Percentiles rank a stretch among this genome's conserved stretches.
Conservation (phyloP, 371 early-diverging fungal genomes). For the Entomophthora muscae region DNA sequence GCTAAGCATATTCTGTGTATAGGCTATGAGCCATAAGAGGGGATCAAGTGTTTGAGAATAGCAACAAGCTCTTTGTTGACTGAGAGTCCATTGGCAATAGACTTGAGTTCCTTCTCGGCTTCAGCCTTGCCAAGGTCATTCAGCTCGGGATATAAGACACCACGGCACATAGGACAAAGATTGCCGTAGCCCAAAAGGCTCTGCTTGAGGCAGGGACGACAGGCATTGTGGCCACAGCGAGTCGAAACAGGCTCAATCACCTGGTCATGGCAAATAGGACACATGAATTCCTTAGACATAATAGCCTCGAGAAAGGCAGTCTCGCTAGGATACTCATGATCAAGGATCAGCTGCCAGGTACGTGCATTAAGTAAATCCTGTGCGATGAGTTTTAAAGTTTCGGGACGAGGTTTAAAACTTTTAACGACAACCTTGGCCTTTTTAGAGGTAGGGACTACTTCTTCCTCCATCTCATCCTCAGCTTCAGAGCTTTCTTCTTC, state of each 20-base stretch:
- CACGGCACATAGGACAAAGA: conserved; percentile 12
- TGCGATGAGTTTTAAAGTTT: conserved; percentile 9
- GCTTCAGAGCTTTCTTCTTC: not conserved
- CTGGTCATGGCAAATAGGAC: conserved; percentile 24
- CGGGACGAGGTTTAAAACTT: conserved; percentile 2
- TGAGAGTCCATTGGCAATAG: not conserved
- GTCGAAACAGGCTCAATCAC: conserved; percentile 23
- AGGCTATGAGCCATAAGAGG: conserved; percentile 1
- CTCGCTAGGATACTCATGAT: conserved; percentile 2
- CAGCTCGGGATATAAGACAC: conserved; percentile 3
- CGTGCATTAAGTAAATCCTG: conserved; percentile 12
- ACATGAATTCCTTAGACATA: conserved; percentile 16
- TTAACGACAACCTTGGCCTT: not conserved
- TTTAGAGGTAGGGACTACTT: conserved; percentile 1
- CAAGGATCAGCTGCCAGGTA: conserved; percentile 13
- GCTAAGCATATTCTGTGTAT: too few species aligned
- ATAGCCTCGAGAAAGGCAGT: conserved; percentile 15
- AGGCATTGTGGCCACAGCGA: conserved; percentile 34
- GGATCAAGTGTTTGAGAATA: conserved; percentile 6
- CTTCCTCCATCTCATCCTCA: not conserved
- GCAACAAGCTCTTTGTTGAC: conserved; percentile 7
- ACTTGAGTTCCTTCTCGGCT: not conserved
- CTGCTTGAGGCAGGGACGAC: conserved; percentile 11
- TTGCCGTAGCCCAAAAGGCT: not conserved
- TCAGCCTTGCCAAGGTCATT: not conserved